These are phyloP conservation scores for Chaetomiaceae sp. DNA, from an alignment of 2,329 filamentous ascomycete species.

Conservation along the genomic window DNA sequence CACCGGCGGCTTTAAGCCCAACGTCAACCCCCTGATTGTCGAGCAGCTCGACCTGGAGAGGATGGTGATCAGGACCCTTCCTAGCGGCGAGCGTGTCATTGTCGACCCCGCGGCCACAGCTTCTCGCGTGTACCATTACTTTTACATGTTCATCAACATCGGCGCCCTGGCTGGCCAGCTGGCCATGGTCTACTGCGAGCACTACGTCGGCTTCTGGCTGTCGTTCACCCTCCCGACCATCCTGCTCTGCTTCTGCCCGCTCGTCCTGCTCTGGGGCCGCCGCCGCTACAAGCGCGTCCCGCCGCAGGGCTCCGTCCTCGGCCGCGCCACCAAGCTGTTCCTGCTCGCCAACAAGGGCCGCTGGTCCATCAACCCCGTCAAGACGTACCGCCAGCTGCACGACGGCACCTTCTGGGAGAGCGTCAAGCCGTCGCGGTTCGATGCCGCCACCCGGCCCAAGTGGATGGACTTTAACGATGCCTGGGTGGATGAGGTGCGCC, in stretches of 20 bases:
- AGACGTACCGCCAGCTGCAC: constrained; percentile 55
- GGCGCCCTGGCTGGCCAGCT: constrained; percentile 62
- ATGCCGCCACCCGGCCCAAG: constrained; percentile 36
- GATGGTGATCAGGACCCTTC: constrained; percentile 48
- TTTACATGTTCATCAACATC: constrained; percentile 69
- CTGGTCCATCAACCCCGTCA: constrained; percentile 62
- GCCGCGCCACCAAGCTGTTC: constrained; percentile 59
- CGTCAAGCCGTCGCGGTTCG: constrained; percentile 64
- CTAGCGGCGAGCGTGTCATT: constrained; percentile 58
- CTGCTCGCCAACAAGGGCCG: constrained; percentile 61
- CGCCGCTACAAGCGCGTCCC: constrained; percentile 54
- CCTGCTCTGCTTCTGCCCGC: constrained; percentile 59
- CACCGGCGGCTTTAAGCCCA: constrained; percentile 72
- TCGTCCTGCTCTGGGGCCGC: constrained; percentile 57
- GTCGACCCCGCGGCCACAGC: constrained; percentile 61
- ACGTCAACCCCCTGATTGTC: constrained; percentile 63
- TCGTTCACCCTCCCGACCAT: constrained; percentile 64
- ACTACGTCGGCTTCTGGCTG: constrained; percentile 72
- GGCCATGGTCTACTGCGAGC: constrained; percentile 67
- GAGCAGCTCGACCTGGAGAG: constrained; percentile 59
- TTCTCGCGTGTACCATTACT: constrained; percentile 62
- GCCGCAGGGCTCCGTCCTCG: constrained; percentile 63
- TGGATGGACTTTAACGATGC: constrained; percentile 80
- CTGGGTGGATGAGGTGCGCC: constrained; percentile 68
- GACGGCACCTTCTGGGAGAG: constrained; percentile 59